A percentile compares a stretch with the other conserved stretches of the same genome.
Conservation (phyloP, 2,329 filamentous ascomycete genomes). For the Exophiala lecanii-corni region DNA sequence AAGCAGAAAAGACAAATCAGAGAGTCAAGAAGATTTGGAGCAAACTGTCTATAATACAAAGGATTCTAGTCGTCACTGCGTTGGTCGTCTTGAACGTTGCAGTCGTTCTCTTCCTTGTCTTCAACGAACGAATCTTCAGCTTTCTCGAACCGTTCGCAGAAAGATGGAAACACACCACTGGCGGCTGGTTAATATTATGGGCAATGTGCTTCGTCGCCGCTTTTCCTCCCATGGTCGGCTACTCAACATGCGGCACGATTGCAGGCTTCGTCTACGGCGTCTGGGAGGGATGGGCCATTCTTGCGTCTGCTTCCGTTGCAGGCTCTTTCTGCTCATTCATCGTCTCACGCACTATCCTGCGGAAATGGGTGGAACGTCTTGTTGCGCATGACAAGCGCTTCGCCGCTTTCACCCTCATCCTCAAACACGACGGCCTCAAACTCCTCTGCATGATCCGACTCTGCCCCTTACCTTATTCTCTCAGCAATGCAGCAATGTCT, state of each 20-base stretch:
- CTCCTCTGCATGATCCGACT: slow-evolving; percentile 87
- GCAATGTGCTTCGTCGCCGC: slow-evolving; percentile 68
- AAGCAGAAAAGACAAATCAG: slow-evolving; percentile 33
- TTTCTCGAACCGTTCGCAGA: slow-evolving; percentile 68
- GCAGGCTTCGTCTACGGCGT: slow-evolving; percentile 69
- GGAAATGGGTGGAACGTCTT: slow-evolving; percentile 70
- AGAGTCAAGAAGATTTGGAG: slow-evolving; percentile 33
- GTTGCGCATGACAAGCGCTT: slow-evolving; percentile 83
- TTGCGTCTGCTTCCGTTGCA: slow-evolving; percentile 69
- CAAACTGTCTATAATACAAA: slow-evolving; percentile 52
- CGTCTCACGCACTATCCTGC: slow-evolving; percentile 72
- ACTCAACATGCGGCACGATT: slow-evolving; percentile 69
- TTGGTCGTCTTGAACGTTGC: slow-evolving; percentile 51
- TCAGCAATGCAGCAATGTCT: slow-evolving; percentile 90
- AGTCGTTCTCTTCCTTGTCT: slow-evolving; percentile 66
- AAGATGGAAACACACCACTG: slow-evolving; percentile 68
- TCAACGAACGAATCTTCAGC: slow-evolving; percentile 74
- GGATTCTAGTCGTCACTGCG: slow-evolving; percentile 52
- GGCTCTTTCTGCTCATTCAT: slow-evolving; percentile 78
- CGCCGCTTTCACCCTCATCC: slow-evolving; percentile 77
- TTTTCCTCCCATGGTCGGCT: slow-evolving; percentile 84
- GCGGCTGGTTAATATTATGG: slow-evolving; percentile 73
- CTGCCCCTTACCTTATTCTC: slow-evolving; percentile 85
- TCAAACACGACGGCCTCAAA: slow-evolving; percentile 85
- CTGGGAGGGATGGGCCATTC: slow-evolving; percentile 74